phyloP scores from a whole-genome alignment of 2,329 filamentous ascomycete genomes.

The Aureobasidium subglaciale region DNA sequence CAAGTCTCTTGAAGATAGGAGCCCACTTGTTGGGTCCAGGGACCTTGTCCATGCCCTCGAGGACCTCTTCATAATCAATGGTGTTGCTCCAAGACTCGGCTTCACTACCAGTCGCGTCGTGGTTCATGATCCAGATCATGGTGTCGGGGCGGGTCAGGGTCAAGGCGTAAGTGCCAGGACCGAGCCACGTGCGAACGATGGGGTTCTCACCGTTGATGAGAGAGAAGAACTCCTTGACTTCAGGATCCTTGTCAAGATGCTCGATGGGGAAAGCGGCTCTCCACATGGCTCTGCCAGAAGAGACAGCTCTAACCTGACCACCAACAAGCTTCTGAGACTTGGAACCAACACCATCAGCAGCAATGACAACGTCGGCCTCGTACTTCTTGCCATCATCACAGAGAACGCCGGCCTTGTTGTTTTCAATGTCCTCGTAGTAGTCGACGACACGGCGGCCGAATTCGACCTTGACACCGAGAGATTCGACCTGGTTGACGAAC shows the following conservation, averaged over 20 bases:
- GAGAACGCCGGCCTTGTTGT: slow-evolving; percentile 23
- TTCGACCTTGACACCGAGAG: slow-evolving; percentile 36
- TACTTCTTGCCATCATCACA: slow-evolving; percentile 35
- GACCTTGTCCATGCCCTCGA: slow-evolving; percentile 39
- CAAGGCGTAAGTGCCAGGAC: slow-evolving; percentile 37
- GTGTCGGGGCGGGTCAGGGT: slow-evolving; percentile 40
- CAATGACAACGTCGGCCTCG: slow-evolving; percentile 35
- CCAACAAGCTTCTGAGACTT: slow-evolving; percentile 40
- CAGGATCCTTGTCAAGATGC: slow-evolving; percentile 38
- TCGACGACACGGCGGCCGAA: slow-evolving; percentile 38
- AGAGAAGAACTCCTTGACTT: slow-evolving; percentile 42
- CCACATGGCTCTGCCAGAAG: slow-evolving; percentile 26
- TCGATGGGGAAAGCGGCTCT: slow-evolving; percentile 33
- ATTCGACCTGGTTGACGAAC: slow-evolving; percentile 45
- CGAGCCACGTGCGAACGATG: slow-evolving; percentile 41
- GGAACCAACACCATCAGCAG: slow-evolving; percentile 34
- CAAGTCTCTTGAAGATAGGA: slow-evolving; percentile 39
- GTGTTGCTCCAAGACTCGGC: slow-evolving; percentile 43
- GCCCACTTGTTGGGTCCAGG: slow-evolving; percentile 39
- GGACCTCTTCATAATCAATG: slow-evolving; percentile 39
- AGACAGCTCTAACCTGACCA: slow-evolving; percentile 35
- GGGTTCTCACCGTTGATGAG: slow-evolving; percentile 36
- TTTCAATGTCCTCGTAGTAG: slow-evolving; percentile 37
- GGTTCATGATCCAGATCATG: slow-evolving; percentile 46
- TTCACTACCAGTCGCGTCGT: slow-evolving; percentile 39